Percentiles rank a stretch among this genome's conserved stretches.
phyloP scores from a whole-genome alignment of 2,329 filamentous ascomycete species.

The Pyrenophora graminea region DNA sequence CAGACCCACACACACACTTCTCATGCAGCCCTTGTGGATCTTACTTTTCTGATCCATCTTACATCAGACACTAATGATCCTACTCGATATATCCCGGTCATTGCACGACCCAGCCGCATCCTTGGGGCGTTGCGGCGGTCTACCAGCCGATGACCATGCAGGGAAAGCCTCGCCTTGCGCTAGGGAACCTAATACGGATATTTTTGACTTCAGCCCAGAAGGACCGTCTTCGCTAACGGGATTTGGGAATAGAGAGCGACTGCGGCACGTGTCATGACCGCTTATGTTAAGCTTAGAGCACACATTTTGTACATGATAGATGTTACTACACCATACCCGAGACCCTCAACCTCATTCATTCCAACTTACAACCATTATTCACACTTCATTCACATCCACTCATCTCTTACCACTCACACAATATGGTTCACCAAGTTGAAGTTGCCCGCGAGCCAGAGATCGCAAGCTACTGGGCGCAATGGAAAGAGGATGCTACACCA shows the following conservation, averaged over 20 bases:
- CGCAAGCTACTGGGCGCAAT: neutral
- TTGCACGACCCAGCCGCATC: neutral
- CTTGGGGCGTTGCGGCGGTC: neutral
- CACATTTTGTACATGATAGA: neutral
- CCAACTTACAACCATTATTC: neutral
- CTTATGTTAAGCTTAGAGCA: neutral
- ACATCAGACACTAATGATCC: neutral
- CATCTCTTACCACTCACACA: neutral
- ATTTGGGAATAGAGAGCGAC: neutral
- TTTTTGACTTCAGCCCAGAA: neutral
- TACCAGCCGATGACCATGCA: neutral
- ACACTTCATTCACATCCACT: neutral
- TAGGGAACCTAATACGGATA: neutral
- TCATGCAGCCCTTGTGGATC: neutral
- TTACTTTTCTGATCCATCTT: neutral
- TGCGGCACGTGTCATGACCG: no score
- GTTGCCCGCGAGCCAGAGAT: neutral
- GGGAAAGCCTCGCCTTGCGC: neutral
- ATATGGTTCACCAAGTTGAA: constrained; percentile 1
- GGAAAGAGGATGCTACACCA: neutral
- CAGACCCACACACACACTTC: neutral
- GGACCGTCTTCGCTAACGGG: neutral
- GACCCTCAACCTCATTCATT: neutral
- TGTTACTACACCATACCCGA: neutral
- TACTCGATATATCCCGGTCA: neutral